phyloP scores from a whole-genome alignment of 139 green algal genomes.

The Coelastrella sp. region DNA sequence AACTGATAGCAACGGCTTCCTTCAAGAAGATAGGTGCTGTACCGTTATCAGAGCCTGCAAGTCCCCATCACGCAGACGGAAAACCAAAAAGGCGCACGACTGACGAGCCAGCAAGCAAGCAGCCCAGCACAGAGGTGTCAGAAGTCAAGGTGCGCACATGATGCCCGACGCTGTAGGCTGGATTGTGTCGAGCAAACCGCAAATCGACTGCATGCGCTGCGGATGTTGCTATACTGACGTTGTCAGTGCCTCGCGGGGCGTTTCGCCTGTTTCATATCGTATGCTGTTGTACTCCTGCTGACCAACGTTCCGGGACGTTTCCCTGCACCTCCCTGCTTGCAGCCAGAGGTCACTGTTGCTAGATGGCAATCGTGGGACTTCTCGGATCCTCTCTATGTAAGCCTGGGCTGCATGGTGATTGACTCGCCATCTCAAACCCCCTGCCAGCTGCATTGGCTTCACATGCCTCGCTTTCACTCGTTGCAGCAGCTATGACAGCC shows the following conservation, averaged over 20 bases:
- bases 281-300: not conserved
- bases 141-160: not conserved
- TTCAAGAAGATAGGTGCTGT: not conserved
- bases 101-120: not conserved
- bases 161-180: no score
- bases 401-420: not conserved
- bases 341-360: not conserved
- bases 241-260: not conserved
- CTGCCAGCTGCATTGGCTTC: no score
- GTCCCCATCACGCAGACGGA: not conserved
- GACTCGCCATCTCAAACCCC: not conserved
- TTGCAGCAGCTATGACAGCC: no score
- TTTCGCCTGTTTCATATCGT: not conserved
- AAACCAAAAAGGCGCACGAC: not conserved
- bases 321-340: not conserved
- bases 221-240: no score
- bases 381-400: conserved; percentile 18
- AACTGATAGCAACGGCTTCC: not conserved
- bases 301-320: not conserved
- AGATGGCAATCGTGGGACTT: conserved; percentile 32
- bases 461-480: no score
- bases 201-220: no score
- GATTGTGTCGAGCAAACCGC: no score
- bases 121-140: not conserved
- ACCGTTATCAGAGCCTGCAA: not conserved